A percentile compares a stretch with the other conserved stretches of the same genome.
Conservation (phyloP, 768 basidiomycete species). For the Pholiota molesta region DNA sequence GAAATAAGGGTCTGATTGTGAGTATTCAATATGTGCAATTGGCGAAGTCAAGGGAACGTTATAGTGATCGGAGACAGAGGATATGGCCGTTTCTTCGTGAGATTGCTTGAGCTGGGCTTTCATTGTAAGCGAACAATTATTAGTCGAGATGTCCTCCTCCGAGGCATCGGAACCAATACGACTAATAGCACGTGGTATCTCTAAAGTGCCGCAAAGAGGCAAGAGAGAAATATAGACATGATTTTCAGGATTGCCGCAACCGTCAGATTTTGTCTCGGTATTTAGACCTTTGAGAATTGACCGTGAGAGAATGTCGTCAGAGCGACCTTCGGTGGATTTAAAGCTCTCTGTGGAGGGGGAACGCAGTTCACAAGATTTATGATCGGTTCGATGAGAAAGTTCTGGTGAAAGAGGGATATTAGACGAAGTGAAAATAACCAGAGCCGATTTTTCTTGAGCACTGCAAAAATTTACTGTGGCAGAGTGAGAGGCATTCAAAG, state of each 20-base stretch:
- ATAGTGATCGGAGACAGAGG: slow-evolving; percentile 24
- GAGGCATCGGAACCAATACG: slow-evolving; percentile 10
- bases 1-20: slow-evolving; percentile 25
- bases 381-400: slow-evolving; percentile 16
- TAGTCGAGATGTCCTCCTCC: slow-evolving; percentile 5
- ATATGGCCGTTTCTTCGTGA: slow-evolving; percentile 22
- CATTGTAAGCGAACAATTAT: slow-evolving; percentile 12
- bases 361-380: slow-evolving; percentile 13
- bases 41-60: slow-evolving; percentile 22
- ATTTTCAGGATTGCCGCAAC: slow-evolving; percentile 17
- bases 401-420: slow-evolving; percentile 10
- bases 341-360: slow-evolving; percentile 17
- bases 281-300: slow-evolving; percentile 9
- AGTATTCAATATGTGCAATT: slow-evolving; percentile 24
- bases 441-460: slow-evolving; percentile 4
- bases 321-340: slow-evolving; percentile 22
- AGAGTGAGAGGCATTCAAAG: slow-evolving; percentile 6
- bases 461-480: slow-evolving; percentile 1
- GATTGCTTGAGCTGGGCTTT: slow-evolving; percentile 15
- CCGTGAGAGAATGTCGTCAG: slow-evolving; percentile 28
- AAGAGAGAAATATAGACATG: slow-evolving; percentile 9
- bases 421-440: slow-evolving; percentile 8
- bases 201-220: slow-evolving; percentile 6
- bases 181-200: slow-evolving; percentile 5
- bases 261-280: slow-evolving; percentile 9